Conservation (phyloP, 2,329 filamentous ascomycete species). For the Colletotrichum destructivum region DNA sequence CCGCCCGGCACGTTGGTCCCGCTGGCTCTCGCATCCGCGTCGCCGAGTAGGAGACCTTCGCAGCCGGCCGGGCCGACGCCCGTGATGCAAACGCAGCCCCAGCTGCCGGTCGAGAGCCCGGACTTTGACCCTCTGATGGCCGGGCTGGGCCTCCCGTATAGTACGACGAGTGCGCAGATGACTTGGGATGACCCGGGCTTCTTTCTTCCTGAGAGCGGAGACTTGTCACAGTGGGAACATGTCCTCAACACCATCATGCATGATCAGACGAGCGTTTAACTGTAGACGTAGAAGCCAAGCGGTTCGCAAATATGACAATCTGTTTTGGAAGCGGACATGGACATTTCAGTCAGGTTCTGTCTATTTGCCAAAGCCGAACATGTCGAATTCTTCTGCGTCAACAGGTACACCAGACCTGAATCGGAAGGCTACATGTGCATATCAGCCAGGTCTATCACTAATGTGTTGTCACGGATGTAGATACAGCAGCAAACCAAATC, state of each 20-base stretch:
- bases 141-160: constrained; percentile 30
- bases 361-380: too few species aligned
- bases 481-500: too few species aligned
- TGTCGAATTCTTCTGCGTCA: too few species aligned
- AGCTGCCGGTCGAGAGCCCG: constrained; percentile 23
- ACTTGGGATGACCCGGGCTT: constrained; percentile 36
- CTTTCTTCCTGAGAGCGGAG: constrained; percentile 27
- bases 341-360: too few species aligned
- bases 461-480: neutral
- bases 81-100: constrained; percentile 20
- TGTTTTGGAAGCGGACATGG: too few species aligned
- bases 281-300: too few species aligned
- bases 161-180: constrained; percentile 37
- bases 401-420: too few species aligned
- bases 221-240: constrained; percentile 37
- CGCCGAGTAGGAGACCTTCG: neutral
- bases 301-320: neutral
- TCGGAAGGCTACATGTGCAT: too few species aligned
- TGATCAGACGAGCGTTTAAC: constrained; percentile 15
- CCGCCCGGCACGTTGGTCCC: constrained; percentile 4
- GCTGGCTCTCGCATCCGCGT: constrained; percentile 3
- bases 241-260: constrained; percentile 38
- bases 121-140: constrained; percentile 33
- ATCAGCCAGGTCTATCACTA: too few species aligned
- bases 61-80: neutral